Percentiles rank a stretch among this genome's conserved stretches.
Conservation (phyloP, 768 basidiomycete genomes). For the Chalciporus pseudorubinellus region DNA sequence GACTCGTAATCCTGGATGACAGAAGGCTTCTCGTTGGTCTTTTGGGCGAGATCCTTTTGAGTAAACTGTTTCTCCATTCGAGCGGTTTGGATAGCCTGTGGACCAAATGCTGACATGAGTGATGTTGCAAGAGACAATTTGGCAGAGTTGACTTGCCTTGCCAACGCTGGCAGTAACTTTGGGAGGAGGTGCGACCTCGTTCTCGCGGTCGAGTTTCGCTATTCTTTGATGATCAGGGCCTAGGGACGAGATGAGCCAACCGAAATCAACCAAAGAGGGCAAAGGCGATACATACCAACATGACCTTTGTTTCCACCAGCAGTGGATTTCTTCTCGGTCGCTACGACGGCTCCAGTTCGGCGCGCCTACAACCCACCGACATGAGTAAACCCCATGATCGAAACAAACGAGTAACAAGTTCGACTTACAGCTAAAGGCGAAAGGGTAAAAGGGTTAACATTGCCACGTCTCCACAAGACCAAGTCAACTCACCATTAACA, state of each 20-base stretch:
- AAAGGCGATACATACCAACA: slow-evolving; percentile 45
- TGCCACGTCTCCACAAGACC: background rate
- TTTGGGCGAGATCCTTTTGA: slow-evolving; percentile 90
- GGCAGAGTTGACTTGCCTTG: slow-evolving; percentile 45
- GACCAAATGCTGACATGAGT: slow-evolving; percentile 8
- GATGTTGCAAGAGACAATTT: background rate
- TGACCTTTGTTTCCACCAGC: slow-evolving; percentile 75
- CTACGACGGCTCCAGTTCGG: slow-evolving; percentile 70
- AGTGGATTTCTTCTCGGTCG: slow-evolving; percentile 77
- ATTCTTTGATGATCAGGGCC: slow-evolving; percentile 93
- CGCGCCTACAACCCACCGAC: slow-evolving; percentile 52
- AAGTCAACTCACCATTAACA: slow-evolving; percentile 43
- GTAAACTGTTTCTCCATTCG: slow-evolving; percentile 77
- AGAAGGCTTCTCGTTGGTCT: slow-evolving; percentile 91
- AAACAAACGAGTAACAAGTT: background rate
- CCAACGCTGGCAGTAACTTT: slow-evolving; percentile 75
- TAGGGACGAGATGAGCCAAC: slow-evolving; percentile 27
- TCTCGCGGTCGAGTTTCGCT: slow-evolving; percentile 91
- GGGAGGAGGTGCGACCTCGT: slow-evolving; percentile 90
- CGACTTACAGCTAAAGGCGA: slow-evolving; percentile 50
- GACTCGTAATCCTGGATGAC: slow-evolving; percentile 88
- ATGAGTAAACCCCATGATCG: slow-evolving; percentile 6
- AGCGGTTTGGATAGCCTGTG: slow-evolving; percentile 76
- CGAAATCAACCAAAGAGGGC: background rate
- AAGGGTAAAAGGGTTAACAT: slow-evolving; percentile 15